These are phyloP conservation scores for Penicillium sp. DNA, from an alignment of 2,329 filamentous ascomycete genomes.

Conservation along the genomic window DNA sequence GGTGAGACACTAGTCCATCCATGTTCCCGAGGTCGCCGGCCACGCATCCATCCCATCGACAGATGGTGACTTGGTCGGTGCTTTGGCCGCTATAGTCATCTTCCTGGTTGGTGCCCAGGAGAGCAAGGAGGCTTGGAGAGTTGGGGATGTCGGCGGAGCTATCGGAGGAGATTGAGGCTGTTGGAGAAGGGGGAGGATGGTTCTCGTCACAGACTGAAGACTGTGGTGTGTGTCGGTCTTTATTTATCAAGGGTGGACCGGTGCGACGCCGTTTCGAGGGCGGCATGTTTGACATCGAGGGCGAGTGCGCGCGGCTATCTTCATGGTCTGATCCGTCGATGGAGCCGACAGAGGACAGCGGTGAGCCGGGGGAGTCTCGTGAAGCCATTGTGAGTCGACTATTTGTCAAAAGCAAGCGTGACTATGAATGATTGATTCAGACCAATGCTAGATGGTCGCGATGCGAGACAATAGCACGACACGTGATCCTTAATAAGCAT, in stretches of 20 bases:
- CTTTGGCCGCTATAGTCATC: conserved; percentile 69
- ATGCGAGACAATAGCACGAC: conserved; percentile 8
- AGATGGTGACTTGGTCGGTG: conserved; percentile 75
- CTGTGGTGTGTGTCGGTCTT: conserved; percentile 53
- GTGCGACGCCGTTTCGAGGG: conserved; percentile 53
- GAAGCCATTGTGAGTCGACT: conserved; percentile 40
- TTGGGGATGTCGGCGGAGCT: conserved; percentile 82
- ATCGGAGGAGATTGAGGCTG: conserved; percentile 81
- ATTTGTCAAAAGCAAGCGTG: background rate
- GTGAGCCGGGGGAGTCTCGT: conserved; percentile 59
- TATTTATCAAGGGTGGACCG: conserved; percentile 38
- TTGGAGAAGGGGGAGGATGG: conserved; percentile 49
- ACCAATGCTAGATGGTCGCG: conserved; percentile 3
- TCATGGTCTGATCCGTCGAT: conserved; percentile 60
- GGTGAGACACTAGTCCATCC: conserved; percentile 78
- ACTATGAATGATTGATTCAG: background rate
- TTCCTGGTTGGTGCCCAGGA: conserved; percentile 44
- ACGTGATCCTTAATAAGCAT: conserved; percentile 7
- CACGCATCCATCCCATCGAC: conserved; percentile 74
- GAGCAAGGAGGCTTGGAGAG: conserved; percentile 58
- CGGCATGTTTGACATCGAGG: conserved; percentile 42
- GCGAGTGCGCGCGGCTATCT: conserved; percentile 50
- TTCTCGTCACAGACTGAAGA: conserved; percentile 44
- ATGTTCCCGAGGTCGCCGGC: conserved; percentile 74
- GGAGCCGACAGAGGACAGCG: conserved; percentile 65